phyloP scores from a whole-genome alignment of 495 filamentous ascomycete species.

The Neurospora hispaniola region DNA sequence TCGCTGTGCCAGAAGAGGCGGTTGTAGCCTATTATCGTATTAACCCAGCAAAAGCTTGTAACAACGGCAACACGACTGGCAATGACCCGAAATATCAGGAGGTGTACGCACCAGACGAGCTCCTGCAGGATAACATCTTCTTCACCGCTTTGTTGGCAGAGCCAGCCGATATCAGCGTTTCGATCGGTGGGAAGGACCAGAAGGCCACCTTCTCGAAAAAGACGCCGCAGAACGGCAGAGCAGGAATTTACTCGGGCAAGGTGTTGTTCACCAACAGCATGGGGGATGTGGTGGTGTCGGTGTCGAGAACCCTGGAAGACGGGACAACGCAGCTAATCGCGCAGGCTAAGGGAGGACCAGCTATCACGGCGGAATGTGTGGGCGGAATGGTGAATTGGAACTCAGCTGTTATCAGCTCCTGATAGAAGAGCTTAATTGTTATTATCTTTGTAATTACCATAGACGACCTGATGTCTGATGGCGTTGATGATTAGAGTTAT shows the following conservation, averaged over 20 bases:
- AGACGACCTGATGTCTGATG: background rate
- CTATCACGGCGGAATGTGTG: background rate
- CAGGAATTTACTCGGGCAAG: conserved; percentile 12
- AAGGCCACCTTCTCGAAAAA: conserved; percentile 2
- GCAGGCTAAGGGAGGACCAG: background rate
- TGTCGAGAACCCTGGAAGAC: background rate
- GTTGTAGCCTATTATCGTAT: conserved; percentile 11
- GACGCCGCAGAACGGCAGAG: conserved; percentile 1
- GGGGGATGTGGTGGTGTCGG: conserved; percentile 13
- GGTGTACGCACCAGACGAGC: conserved; percentile 2
- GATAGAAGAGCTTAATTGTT: background rate
- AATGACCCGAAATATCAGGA: conserved; percentile 8
- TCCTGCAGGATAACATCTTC: conserved; percentile 17
- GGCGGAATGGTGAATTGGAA: background rate
- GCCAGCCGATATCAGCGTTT: conserved; percentile 8
- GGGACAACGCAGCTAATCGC: background rate
- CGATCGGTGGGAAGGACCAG: conserved; percentile 9
- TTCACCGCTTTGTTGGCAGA: conserved; percentile 12
- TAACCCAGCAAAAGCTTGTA: conserved; percentile 12
- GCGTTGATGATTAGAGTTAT: background rate
- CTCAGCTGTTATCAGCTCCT: background rate
- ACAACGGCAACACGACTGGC: conserved; percentile 10
- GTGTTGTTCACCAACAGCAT: conserved; percentile 10
- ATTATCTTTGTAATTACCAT: too few relatives aligned
- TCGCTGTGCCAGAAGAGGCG: background rate